Base-by-base conservation (phyloP, 176 grass and related monocot species). In the Oryza brachyantha region DNA sequence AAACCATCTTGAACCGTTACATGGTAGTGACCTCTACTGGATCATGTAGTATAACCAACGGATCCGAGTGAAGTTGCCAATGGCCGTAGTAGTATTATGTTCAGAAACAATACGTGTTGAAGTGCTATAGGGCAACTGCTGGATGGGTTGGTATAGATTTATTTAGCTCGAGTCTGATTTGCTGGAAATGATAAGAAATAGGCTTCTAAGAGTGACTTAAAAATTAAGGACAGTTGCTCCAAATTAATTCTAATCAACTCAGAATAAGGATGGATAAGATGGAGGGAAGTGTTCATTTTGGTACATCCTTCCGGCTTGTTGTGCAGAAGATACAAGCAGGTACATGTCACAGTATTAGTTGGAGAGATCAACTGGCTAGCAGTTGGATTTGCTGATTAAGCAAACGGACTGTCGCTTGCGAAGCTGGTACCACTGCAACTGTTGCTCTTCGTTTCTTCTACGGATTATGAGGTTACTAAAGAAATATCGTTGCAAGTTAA, bases 341-440 rank as follows among this genome's bases (percentile, higher is more conserved):
- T 71, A 24, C 50, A 29, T 31, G 22, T 39, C 29, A 11, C 39
- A 70, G 45, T 7, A 39, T 29, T 29, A 25, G 19, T 17, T 43
- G 25, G 24, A 70, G 24, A 70, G 25, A 70, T 57, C 46, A 35
- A 73, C 29, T 0, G 29, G 7, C 48, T 52, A 1, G 10, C 29
- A 14, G 34, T 25, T 59, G 0, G 34, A 25, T 59, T 37, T n/a
- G 25, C 54, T 61, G 28, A 70, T 22, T 57, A 57, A 26, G 29
- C 63, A 60, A 66, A 67, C 4, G 34, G 14, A 37, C 16, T 73
- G 69, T 48, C 52, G 38, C 61, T 73, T 61, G 77, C 39, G 16
- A 80, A 75, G 84, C 68, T 74, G 37, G 62, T 75, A 75, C n/a
- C 25, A n/a, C 41, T 48, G 61, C 26, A 32, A 40, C 28, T 74